phyloP scores from a whole-genome alignment of 805 yeast species.

The Ogataea methylovora region DNA sequence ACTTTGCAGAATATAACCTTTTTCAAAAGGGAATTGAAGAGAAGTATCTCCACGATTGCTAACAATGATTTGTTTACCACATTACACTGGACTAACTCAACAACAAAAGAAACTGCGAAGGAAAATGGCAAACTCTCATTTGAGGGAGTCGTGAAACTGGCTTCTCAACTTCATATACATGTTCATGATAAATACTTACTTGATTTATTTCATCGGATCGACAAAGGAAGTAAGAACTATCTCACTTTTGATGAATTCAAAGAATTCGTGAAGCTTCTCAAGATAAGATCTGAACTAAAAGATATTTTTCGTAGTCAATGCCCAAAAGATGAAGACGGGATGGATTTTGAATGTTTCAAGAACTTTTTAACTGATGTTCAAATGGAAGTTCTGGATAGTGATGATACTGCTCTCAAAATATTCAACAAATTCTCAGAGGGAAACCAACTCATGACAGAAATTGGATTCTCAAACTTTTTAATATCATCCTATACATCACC shows the following conservation, averaged over 20 bases:
- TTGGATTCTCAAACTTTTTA: conserved; percentile 21
- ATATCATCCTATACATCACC: conserved; percentile 25
- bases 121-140: conserved; percentile 41
- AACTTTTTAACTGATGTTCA: conserved; percentile 44
- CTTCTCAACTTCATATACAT: conserved; percentile 65
- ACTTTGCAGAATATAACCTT: conserved; percentile 49
- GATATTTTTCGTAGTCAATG: conserved; percentile 38
- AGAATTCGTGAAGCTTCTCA: conserved; percentile 59
- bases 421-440: conserved; percentile 30
- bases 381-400: conserved; percentile 27
- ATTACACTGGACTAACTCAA: conserved; percentile 54
- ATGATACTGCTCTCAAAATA: conserved; percentile 20
- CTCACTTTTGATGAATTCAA: conserved; percentile 71
- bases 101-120: conserved; percentile 9
- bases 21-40: conserved; percentile 54
- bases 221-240: conserved; percentile 37
- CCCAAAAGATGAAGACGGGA: conserved; percentile 7
- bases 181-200: conserved; percentile 47
- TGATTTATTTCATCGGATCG: conserved; percentile 47
- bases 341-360: conserved; percentile 26
- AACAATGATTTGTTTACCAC: conserved; percentile 35
- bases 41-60: conserved; percentile 45
- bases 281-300: conserved; percentile 55
- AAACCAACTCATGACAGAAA: conserved; percentile 16
- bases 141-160: conserved; percentile 58